Conservation (phyloP, 2,329 filamentous ascomycete genomes). For the Cytospora mali region DNA sequence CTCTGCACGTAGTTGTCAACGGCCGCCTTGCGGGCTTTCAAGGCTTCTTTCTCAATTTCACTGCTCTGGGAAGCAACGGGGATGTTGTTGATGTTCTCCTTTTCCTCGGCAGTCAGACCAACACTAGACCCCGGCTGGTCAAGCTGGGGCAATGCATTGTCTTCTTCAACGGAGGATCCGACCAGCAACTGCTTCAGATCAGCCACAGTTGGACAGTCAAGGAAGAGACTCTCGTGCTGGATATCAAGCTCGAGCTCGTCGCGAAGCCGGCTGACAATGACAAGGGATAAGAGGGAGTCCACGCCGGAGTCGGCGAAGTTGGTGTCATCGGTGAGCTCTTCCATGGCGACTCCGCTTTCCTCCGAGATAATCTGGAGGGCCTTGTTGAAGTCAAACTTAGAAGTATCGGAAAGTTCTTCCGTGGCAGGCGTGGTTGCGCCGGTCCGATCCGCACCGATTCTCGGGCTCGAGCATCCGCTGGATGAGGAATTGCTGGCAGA, state of each 20-base stretch:
- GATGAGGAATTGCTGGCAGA: no score
- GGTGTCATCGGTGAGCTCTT: slow-evolving; percentile 58
- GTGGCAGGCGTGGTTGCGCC: no score
- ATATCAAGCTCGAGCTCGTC: slow-evolving; percentile 61
- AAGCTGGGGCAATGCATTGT: no score
- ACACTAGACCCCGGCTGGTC: no score
- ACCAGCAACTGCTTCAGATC: slow-evolving; percentile 1
- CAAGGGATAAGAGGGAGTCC: slow-evolving; percentile 62
- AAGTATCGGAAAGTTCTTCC: no score
- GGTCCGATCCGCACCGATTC: no score
- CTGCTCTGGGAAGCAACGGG: no score
- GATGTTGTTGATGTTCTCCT: no score
- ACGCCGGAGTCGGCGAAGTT: slow-evolving; percentile 59
- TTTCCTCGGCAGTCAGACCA: no score
- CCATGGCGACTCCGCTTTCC: slow-evolving; percentile 56
- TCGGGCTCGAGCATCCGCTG: no score
- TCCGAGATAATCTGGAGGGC: slow-evolving; percentile 58
- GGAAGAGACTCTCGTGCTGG: slow-evolving; percentile 1
- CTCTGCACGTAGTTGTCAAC: background rate
- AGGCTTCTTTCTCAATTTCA: background rate
- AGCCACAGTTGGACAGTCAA: slow-evolving; percentile 10
- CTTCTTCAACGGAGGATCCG: no score
- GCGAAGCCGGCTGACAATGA: slow-evolving; percentile 57
- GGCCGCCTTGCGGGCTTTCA: background rate
- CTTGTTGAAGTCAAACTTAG: slow-evolving; percentile 34